Evolutionary conservation across 2,329 filamentous ascomycete species (phyloP).

Genomic region (Phialocephala sp.): DNA sequence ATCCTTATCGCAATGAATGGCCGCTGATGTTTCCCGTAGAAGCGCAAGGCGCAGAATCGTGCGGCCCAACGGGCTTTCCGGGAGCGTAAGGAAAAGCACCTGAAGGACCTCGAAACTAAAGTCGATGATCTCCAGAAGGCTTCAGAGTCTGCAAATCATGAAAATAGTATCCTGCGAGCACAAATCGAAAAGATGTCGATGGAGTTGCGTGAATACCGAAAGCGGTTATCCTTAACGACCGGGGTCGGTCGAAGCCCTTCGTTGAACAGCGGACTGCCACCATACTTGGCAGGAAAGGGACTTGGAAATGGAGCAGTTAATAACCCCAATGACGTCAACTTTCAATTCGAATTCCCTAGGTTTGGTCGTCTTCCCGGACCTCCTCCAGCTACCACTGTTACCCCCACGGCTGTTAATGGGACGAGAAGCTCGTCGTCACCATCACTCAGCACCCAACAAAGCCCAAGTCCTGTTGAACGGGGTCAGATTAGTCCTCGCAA

Average conservation of each 20-base stretch:
- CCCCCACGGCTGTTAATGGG: conserved; percentile 23
- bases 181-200: conserved; percentile 86
- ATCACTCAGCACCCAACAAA: conserved; percentile 26
- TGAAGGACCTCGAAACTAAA: conserved; percentile 83
- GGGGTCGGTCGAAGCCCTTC: conserved; percentile 30
- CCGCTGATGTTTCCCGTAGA: conserved; percentile 56
- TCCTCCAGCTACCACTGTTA: conserved; percentile 39
- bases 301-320: conserved; percentile 57
- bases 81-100: conserved; percentile 90
- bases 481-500: conserved; percentile 37
- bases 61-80: conserved; percentile 92
- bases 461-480: conserved; percentile 34
- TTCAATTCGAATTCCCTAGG: conserved; percentile 95
- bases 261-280: conserved; percentile 27
- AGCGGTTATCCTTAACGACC: conserved; percentile 70
- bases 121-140: conserved; percentile 79
- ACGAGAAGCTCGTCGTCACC: conserved; percentile 35
- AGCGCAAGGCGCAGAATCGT: conserved; percentile 94
- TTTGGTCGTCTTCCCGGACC: conserved; percentile 76
- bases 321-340: conserved; percentile 76
- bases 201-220: conserved; percentile 90
- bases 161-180: conserved; percentile 83
- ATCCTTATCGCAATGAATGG: conserved; percentile 32
- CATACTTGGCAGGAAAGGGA: conserved; percentile 48
- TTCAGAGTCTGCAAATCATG: conserved; percentile 80